A percentile compares a stretch with the other conserved stretches of the same genome.
phyloP scores from a whole-genome alignment of 2,329 filamentous ascomycete genomes.

The Penicillium polonicum region DNA sequence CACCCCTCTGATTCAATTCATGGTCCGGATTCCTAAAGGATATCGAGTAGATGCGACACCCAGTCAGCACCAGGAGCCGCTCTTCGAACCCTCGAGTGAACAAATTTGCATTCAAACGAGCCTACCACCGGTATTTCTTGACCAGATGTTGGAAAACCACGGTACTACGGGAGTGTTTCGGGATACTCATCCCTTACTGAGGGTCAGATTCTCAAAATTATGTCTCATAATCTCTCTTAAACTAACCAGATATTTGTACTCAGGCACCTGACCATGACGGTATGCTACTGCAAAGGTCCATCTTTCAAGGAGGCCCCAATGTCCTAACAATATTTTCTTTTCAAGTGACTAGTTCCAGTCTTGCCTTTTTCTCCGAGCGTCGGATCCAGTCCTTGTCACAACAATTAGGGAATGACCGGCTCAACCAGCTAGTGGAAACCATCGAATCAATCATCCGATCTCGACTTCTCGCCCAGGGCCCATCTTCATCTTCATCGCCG shows the following conservation, averaged over 20 bases:
- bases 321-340: neutral
- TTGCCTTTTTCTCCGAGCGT: constrained; percentile 40
- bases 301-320: neutral
- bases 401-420: constrained; percentile 25
- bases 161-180: neutral
- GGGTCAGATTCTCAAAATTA: neutral
- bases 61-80: too few species aligned
- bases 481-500: neutral
- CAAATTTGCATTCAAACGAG: neutral
- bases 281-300: neutral
- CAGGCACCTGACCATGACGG: neutral
- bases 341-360: constrained; percentile 34
- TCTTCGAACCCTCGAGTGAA: neutral
- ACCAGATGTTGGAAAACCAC: neutral
- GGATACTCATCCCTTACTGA: neutral
- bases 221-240: neutral
- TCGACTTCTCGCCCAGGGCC: neutral
- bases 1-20: neutral
- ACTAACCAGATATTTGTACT: neutral
- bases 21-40: neutral
- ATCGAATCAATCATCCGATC: neutral
- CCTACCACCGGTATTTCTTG: neutral
- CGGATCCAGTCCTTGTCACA: constrained; percentile 31
- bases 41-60: too few species aligned
- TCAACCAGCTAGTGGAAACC: constrained; percentile 22